Evolutionary conservation across 345 rosid genomes (phyloP).

Genomic region (Moricandia moricandioides): DNA sequence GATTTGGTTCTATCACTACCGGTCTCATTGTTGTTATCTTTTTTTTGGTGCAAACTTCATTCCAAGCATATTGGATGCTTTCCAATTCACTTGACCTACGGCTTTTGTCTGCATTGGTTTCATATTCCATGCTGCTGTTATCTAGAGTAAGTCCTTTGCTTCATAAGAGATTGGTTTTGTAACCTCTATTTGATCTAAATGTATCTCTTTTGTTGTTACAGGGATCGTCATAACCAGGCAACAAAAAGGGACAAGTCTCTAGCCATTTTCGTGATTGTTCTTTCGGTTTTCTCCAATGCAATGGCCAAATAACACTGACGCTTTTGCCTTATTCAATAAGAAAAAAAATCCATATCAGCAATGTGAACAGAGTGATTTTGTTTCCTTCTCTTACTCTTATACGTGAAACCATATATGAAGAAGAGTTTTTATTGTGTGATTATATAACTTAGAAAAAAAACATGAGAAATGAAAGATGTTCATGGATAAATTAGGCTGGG

Average conservation of each 20-base stretch:
- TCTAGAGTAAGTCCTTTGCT: conserved; percentile 51
- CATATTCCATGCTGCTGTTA: conserved; percentile 85
- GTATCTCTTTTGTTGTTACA: conserved; percentile 30
- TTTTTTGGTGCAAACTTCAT: conserved; percentile 79
- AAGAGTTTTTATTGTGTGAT: background rate
- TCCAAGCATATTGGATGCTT: conserved; percentile 99
- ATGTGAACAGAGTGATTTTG: background rate
- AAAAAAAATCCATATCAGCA: conserved; percentile 14
- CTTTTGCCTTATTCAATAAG: conserved; percentile 59
- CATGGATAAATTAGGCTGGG: too few species aligned
- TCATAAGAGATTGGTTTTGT: background rate
- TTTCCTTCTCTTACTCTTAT: background rate
- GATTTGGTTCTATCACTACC: conserved; percentile 61
- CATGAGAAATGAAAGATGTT: background rate
- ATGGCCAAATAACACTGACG: conserved; percentile 78
- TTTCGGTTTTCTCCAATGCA: conserved; percentile 66
- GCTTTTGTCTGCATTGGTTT: conserved; percentile 93
- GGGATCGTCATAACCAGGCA: conserved; percentile 74
- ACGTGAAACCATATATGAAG: background rate
- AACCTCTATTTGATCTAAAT: background rate
- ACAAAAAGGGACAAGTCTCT: conserved; percentile 67
- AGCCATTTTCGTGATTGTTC: conserved; percentile 62
- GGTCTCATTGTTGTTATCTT: conserved; percentile 62
- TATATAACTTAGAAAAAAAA: background rate
- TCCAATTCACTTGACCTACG: conserved; percentile 95